phyloP scores from a whole-genome alignment of 129 eudicot genomes.

The Flaveria robusta region DNA sequence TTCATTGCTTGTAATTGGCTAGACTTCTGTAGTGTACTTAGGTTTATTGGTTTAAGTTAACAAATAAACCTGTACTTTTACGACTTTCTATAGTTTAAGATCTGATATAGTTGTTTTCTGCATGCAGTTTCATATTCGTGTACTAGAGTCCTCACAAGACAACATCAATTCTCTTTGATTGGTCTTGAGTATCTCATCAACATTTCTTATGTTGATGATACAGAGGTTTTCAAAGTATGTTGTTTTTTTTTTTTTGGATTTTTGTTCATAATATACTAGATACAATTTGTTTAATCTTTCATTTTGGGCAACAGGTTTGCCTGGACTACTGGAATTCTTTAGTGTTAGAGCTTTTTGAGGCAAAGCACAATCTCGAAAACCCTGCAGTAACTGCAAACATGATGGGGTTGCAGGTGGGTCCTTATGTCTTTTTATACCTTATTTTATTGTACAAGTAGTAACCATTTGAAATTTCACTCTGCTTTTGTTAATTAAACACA shows the following conservation, averaged over 20 bases:
- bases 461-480: background rate
- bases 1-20: background rate
- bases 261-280: constrained; percentile 2
- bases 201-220: constrained; percentile 98
- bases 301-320: constrained; percentile 63
- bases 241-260: background rate
- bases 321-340: constrained; percentile 97
- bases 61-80: background rate
- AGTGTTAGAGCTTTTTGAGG: constrained; percentile 86
- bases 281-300: background rate
- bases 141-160: constrained; percentile 80
- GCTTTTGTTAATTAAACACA: background rate
- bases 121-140: constrained; percentile 86
- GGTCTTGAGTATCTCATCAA: constrained; percentile 89
- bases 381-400: constrained; percentile 67
- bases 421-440: background rate
- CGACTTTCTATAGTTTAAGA: background rate
- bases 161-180: constrained; percentile 59
- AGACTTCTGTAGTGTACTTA: background rate
- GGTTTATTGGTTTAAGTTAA: background rate
- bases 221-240: constrained; percentile 93
- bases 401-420: constrained; percentile 92
- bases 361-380: constrained; percentile 74
- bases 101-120: background rate
- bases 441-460: background rate